phyloP scores from a whole-genome alignment of 768 basidiomycete species.

The Termitomyces bulborhizus region DNA sequence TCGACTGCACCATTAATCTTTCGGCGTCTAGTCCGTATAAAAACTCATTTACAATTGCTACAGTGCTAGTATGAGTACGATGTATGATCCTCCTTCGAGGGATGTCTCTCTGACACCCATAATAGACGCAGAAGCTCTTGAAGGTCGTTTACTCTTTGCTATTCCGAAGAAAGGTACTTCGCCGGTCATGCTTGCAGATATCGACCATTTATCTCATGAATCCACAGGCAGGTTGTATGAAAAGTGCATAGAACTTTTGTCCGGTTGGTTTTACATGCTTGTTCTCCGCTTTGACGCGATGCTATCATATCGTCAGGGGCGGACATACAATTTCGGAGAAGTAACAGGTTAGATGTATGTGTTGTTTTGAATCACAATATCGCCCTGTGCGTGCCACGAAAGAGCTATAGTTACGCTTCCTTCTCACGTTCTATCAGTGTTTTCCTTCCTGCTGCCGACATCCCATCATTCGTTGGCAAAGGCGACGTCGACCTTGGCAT shows the following conservation, averaged over 20 bases:
- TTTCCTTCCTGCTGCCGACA: slow-evolving; percentile 94
- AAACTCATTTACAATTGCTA: background rate
- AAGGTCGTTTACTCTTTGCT: slow-evolving; percentile 86
- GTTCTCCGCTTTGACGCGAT: background rate
- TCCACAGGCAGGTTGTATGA: slow-evolving; percentile 62
- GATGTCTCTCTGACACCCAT: background rate
- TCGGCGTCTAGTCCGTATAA: background rate
- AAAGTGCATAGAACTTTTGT: slow-evolving; percentile 78
- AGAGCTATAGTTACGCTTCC: background rate
- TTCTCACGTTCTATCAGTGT: slow-evolving; percentile 47
- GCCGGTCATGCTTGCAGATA: background rate
- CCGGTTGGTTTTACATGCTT: slow-evolving; percentile 44
- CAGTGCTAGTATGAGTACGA: slow-evolving; percentile 13
- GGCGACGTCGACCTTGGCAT: slow-evolving; percentile 96
- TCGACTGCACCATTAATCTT: background rate
- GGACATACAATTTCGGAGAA: slow-evolving; percentile 90
- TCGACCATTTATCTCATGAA: background rate
- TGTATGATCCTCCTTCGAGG: background rate
- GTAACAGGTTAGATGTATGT: slow-evolving; percentile 85
- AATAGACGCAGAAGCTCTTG: slow-evolving; percentile 67
- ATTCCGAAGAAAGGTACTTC: slow-evolving; percentile 91
- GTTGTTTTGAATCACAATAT: slow-evolving; percentile 92
- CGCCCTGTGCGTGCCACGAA: slow-evolving; percentile 66
- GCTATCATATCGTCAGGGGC: slow-evolving; percentile 51
- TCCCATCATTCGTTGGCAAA: slow-evolving; percentile 97